Evolutionary conservation across 257 asterid genomes (phyloP).

Genomic region (Fraxinus excelsior): DNA sequence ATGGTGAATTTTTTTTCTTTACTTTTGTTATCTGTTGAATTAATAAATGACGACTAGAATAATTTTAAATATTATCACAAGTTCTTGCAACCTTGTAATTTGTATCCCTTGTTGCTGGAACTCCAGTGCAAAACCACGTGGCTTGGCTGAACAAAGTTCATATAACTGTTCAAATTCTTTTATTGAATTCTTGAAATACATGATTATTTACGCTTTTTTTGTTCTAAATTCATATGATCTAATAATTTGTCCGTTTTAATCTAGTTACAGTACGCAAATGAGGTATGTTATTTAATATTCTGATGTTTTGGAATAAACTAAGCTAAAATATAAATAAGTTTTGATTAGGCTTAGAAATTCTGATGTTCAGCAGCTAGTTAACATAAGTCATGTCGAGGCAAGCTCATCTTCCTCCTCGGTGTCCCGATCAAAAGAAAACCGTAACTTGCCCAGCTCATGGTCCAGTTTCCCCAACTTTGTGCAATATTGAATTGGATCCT

Average conservation of each 20-base stretch:
- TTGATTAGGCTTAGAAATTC: conserved; percentile 17
- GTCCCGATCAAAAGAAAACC: conserved; percentile 74
- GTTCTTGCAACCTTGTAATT: conserved; percentile 15
- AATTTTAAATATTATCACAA: not conserved
- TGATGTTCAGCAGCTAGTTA: conserved; percentile 37
- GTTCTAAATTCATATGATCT: not conserved
- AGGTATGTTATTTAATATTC: conserved; percentile 18
- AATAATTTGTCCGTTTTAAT: not conserved
- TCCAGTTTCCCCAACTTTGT: conserved; percentile 32
- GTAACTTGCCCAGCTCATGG: conserved; percentile 26
- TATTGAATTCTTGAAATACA: not conserved
- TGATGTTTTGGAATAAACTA: conserved; percentile 21
- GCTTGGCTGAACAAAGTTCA: no score
- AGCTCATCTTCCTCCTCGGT: conserved; percentile 86
- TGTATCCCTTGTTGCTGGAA: not conserved
- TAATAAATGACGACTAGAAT: not conserved
- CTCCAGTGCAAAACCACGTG: not conserved
- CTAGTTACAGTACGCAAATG: conserved; percentile 10
- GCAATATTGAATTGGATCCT: conserved; percentile 30
- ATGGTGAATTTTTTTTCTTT: not conserved
- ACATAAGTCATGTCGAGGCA: conserved; percentile 62
- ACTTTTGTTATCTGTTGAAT: not conserved
- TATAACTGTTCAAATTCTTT: no score
- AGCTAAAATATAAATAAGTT: conserved; percentile 26
- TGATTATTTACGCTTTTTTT: not conserved